phyloP scores from a whole-genome alignment of 1,139 yeast genomes.

The Geotrichum cucujoidarum region DNA sequence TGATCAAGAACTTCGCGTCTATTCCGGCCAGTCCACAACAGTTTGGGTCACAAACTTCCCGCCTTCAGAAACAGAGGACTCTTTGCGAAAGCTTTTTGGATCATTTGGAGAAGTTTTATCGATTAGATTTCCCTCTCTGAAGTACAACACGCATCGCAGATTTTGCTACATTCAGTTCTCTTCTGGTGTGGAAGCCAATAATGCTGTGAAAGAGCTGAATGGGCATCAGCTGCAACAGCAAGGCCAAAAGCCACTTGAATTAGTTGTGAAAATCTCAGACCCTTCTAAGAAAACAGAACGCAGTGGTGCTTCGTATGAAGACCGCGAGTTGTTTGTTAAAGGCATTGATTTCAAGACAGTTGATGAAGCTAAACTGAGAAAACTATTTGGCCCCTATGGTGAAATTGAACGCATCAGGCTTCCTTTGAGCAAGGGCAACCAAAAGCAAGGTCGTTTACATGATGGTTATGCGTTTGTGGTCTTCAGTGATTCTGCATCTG shows the following conservation, averaged over 20 bases:
- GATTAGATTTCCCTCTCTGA: conserved; percentile 64
- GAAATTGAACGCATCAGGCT: conserved; percentile 41
- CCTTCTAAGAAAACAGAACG: conserved; percentile 42
- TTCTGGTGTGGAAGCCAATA: conserved; percentile 43
- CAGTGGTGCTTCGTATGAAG: conserved; percentile 46
- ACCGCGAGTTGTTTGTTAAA: conserved; percentile 48
- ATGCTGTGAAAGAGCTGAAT: conserved; percentile 46
- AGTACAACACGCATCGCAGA: conserved; percentile 52
- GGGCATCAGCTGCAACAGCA: conserved; percentile 35
- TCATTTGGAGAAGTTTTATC: conserved; percentile 47
- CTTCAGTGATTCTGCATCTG: conserved; percentile 27
- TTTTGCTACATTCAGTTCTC: conserved; percentile 71
- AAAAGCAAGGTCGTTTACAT: conserved; percentile 27
- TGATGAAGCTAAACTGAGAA: conserved; percentile 27
- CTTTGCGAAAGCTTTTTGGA: conserved; percentile 44
- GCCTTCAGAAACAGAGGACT: conserved; percentile 45
- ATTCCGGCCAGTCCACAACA: conserved; percentile 44
- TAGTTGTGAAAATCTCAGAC: conserved; percentile 56
- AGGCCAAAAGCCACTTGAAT: conserved; percentile 31
- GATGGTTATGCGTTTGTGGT: conserved; percentile 38
- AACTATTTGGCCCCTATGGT: conserved; percentile 43
- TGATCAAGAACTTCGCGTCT: conserved; percentile 43
- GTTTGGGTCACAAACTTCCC: conserved; percentile 74
- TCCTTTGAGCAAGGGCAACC: conserved; percentile 25
- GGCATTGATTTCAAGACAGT: conserved; percentile 46